Percentiles rank a stretch among this genome's conserved stretches.
Evolutionary conservation across 1,284 basidiomycete species (phyloP).

Genomic region (Hypsizygus ulmarius): DNA sequence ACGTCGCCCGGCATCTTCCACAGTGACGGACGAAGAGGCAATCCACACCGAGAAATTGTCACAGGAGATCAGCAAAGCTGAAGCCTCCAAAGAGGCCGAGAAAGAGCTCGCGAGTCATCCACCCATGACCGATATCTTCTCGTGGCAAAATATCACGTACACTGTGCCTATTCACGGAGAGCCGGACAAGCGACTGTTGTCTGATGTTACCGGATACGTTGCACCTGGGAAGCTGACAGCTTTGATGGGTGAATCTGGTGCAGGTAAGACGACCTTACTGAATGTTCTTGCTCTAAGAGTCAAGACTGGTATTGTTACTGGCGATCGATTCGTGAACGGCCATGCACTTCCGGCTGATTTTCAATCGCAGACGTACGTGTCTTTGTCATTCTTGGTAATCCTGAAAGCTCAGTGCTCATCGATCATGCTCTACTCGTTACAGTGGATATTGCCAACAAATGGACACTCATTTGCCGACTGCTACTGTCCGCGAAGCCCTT

Average conservation of each 20-base stretch:
- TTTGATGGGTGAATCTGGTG: conserved; percentile 74
- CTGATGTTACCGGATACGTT: conserved; percentile 80
- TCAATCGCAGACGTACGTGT: conserved; percentile 58
- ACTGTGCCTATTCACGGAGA: conserved; percentile 56
- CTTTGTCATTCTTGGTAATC: neutral
- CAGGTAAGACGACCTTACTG: conserved; percentile 49
- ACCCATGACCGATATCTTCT: conserved; percentile 45
- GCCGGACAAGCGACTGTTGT: conserved; percentile 49
- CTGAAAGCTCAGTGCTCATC: neutral
- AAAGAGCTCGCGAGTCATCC: conserved; percentile 15
- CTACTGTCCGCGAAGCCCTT: conserved; percentile 82
- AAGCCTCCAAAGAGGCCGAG: conserved; percentile 11
- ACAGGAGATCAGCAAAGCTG: neutral
- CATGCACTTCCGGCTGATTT: conserved; percentile 69
- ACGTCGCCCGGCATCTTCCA: conserved; percentile 3
- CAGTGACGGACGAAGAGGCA: conserved; percentile 23
- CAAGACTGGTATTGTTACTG: conserved; percentile 69
- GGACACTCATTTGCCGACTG: conserved; percentile 66
- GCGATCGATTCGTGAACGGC: conserved; percentile 79
- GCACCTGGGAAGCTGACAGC: conserved; percentile 72
- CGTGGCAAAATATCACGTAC: conserved; percentile 61
- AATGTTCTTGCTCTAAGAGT: conserved; percentile 75
- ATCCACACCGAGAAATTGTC: conserved; percentile 12
- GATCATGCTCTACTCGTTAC: neutral
- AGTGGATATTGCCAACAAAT: conserved; percentile 76